Evolutionary conservation across 768 basidiomycete genomes (phyloP).

Genomic region (Leccinum uliginosum): DNA sequence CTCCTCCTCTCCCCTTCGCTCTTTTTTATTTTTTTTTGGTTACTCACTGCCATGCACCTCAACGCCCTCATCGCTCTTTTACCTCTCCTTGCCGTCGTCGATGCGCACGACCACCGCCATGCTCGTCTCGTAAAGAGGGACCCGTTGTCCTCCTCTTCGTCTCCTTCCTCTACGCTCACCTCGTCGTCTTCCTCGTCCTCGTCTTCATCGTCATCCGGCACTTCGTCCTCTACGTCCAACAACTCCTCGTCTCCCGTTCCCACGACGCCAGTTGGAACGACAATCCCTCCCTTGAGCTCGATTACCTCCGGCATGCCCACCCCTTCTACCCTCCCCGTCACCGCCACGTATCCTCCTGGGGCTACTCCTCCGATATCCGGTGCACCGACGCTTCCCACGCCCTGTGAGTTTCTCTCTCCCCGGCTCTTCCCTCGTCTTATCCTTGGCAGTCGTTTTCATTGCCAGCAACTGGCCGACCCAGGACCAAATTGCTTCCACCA

Average conservation of each 20-base stretch:
- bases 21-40: constrained; percentile 1
- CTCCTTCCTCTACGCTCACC: not conserved
- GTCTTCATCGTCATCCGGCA: not conserved
- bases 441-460: constrained; percentile 40
- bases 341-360: constrained; percentile 55
- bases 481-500: constrained; percentile 56
- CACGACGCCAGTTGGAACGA: constrained; percentile 35
- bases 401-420: constrained; percentile 40
- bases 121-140: constrained; percentile 35
- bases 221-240: not conserved
- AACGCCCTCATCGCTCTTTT: constrained; percentile 43
- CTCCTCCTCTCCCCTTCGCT: not conserved
- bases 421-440: not conserved
- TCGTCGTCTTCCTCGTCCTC: not conserved
- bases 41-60: constrained; percentile 39
- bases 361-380: constrained; percentile 59
- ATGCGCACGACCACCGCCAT: constrained; percentile 39
- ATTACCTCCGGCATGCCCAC: constrained; percentile 65
- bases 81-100: constrained; percentile 33
- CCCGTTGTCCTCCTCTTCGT: constrained; percentile 17
- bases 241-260: constrained; percentile 19
- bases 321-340: constrained; percentile 42
- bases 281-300: constrained; percentile 52
- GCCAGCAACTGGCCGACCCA: constrained; percentile 55
- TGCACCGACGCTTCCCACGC: constrained; percentile 60